These are phyloP conservation scores for Beauveria rudraprayagi DNA, from an alignment of 2,329 filamentous ascomycete genomes.

Conservation along the genomic window DNA sequence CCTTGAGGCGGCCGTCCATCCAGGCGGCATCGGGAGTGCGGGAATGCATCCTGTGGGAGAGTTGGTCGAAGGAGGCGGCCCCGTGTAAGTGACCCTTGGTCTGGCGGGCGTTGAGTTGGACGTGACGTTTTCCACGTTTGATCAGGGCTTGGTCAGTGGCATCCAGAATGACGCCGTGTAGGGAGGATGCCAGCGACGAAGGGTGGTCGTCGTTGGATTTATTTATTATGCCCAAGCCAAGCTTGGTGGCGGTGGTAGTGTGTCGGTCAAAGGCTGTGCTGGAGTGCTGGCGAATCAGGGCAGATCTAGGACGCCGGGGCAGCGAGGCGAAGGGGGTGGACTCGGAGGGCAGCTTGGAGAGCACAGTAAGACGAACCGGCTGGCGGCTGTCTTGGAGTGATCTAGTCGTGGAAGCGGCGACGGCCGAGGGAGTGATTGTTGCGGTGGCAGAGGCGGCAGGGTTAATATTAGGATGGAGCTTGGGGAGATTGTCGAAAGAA, in stretches of 20 bases:
- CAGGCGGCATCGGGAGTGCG: conserved; percentile 15
- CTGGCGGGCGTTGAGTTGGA: conserved; percentile 12
- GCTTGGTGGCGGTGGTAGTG: neutral
- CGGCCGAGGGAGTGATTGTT: neutral
- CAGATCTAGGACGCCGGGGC: conserved; percentile 6
- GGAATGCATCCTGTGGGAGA: conserved; percentile 20
- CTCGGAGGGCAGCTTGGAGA: conserved; percentile 8
- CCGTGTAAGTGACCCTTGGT: neutral
- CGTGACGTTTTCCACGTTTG: conserved; percentile 19
- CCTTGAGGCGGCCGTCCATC: conserved; percentile 15
- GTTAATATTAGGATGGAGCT: conserved; percentile 12
- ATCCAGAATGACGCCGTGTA: conserved; percentile 30
- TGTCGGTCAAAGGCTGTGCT: conserved; percentile 3
- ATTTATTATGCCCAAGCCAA: conserved; percentile 1
- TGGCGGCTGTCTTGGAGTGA: conserved; percentile 4
- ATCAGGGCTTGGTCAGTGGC: conserved; percentile 21
- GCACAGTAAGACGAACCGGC: conserved; percentile 9
- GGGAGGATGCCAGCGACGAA: neutral
- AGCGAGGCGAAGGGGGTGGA: neutral
- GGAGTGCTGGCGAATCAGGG: conserved; percentile 5
- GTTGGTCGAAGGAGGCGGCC: conserved; percentile 2
- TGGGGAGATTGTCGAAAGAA: conserved; percentile 18
- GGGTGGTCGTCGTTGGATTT: neutral
- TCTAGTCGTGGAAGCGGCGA: neutral
- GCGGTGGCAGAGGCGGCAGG: conserved; percentile 16